A percentile compares a stretch with the other conserved stretches of the same genome.
Conservation (phyloP, 257 asterid species). For the Solanum virginianum region DNA sequence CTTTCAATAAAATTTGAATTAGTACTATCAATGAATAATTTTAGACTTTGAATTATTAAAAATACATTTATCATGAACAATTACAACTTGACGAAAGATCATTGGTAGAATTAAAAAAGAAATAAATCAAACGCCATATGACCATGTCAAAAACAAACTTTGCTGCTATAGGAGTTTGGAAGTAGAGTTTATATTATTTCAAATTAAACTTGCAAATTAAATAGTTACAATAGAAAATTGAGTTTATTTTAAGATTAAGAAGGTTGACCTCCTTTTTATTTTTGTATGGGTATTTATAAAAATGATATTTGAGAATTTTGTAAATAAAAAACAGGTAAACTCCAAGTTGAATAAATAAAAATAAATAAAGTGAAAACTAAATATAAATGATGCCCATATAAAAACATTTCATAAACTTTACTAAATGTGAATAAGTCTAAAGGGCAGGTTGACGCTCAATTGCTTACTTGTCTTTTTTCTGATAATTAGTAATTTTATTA, state of each 20-base stretch:
- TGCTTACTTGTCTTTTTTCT: no score
- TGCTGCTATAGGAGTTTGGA: not conserved
- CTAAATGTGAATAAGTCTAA: no score
- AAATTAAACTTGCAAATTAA: not conserved
- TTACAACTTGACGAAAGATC: not conserved
- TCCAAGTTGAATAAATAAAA: no score
- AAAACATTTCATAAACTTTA: no score
- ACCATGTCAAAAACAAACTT: not conserved
- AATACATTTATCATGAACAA: not conserved
- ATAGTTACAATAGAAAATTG: not conserved
- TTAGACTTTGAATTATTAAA: not conserved
- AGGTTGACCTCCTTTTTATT: not conserved
- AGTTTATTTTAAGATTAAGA: not conserved
- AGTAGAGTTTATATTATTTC: not conserved
- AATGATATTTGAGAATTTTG: no score
- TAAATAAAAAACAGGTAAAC: no score
- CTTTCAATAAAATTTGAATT: not conserved
- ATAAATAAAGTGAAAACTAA: no score
- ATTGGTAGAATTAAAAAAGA: not conserved
- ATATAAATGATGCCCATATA: no score
- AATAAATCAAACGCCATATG: not conserved
- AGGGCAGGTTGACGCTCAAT: no score
- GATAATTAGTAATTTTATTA: no score
- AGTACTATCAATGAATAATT: not conserved
- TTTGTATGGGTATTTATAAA: not conserved